phyloP scores from a whole-genome alignment of 306 rosid genomes.

The Corylus avellana region DNA sequence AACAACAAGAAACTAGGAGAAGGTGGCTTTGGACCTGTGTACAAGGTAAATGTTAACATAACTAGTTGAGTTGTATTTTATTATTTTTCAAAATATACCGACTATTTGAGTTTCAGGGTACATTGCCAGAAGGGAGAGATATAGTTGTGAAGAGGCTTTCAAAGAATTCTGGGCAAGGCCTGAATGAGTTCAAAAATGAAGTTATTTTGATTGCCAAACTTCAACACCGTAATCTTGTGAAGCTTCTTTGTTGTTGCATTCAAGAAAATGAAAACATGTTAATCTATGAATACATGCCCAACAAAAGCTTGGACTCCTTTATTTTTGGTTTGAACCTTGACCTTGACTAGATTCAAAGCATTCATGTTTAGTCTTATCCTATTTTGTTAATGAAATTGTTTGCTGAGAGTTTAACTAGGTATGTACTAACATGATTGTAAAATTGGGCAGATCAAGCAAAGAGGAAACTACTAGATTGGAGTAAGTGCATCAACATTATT shows the following conservation, averaged over 20 bases:
- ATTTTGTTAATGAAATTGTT: not conserved
- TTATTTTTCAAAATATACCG: too few species aligned
- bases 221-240: constrained; percentile 51
- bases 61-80: not conserved
- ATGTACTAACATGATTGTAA: not conserved
- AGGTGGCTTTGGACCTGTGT: constrained; percentile 75
- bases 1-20: constrained; percentile 47
- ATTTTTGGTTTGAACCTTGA: constrained; percentile 38
- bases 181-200: not conserved
- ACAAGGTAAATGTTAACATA: constrained; percentile 31
- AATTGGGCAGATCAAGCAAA: not conserved
- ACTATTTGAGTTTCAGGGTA: too few species aligned
- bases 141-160: too few species aligned
- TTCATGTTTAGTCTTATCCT: not conserved
- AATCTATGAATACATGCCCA: constrained; percentile 46
- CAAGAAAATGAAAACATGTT: constrained; percentile 36
- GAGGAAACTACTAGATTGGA: constrained; percentile 19
- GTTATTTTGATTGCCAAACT: constrained; percentile 42
- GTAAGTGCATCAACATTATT: constrained; percentile 26
- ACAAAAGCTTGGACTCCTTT: constrained; percentile 42
- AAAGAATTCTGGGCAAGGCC: too few species aligned
- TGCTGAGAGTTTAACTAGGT: not conserved
- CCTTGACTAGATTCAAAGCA: not conserved
- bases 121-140: too few species aligned
- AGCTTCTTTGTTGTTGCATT: constrained; percentile 40